Percentiles rank a stretch among this genome's conserved stretches.
Conservation (phyloP, 2,329 filamentous ascomycete species). For the Stemphylium vesicarium region DNA sequence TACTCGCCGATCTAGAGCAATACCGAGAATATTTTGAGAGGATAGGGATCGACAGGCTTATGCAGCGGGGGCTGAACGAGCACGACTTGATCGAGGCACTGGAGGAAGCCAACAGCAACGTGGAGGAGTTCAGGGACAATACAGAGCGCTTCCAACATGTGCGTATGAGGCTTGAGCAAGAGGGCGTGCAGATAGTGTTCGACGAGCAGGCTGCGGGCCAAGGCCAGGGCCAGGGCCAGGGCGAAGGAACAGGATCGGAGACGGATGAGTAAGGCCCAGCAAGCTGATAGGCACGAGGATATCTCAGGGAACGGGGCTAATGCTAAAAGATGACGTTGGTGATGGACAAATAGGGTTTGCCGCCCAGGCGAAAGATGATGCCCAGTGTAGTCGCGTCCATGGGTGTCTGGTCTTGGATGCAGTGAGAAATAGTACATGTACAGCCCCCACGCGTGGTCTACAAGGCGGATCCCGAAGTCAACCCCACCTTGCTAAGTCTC, state of each 20-base stretch:
- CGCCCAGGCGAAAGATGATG: slow-evolving; percentile 3
- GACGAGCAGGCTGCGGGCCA: slow-evolving; percentile 16
- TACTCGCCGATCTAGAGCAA: slow-evolving; percentile 34
- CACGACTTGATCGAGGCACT: slow-evolving; percentile 28
- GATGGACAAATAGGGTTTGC: background rate
- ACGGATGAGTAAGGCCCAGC: slow-evolving; percentile 16
- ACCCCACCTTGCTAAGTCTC: background rate
- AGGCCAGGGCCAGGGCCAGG: background rate
- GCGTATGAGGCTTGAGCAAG: slow-evolving; percentile 26
- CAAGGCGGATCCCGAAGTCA: slow-evolving; percentile 3
- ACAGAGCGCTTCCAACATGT: slow-evolving; percentile 31
- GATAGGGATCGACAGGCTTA: slow-evolving; percentile 30
- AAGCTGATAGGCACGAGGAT: background rate
- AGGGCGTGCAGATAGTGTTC: slow-evolving; percentile 37
- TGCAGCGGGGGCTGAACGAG: slow-evolving; percentile 24
- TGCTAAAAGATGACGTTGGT: background rate
- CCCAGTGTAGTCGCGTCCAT: background rate
- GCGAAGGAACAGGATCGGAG: slow-evolving; percentile 14
- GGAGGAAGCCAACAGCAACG: slow-evolving; percentile 26
- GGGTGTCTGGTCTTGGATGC: slow-evolving; percentile 6
- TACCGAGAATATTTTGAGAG: slow-evolving; percentile 38
- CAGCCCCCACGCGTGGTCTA: slow-evolving; percentile 5
- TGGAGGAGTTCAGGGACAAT: slow-evolving; percentile 38
- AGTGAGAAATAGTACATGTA: slow-evolving; percentile 6
- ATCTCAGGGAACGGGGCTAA: background rate